phyloP scores from a whole-genome alignment of 2,329 filamentous ascomycete species.

The Aureobasidium sp. region DNA sequence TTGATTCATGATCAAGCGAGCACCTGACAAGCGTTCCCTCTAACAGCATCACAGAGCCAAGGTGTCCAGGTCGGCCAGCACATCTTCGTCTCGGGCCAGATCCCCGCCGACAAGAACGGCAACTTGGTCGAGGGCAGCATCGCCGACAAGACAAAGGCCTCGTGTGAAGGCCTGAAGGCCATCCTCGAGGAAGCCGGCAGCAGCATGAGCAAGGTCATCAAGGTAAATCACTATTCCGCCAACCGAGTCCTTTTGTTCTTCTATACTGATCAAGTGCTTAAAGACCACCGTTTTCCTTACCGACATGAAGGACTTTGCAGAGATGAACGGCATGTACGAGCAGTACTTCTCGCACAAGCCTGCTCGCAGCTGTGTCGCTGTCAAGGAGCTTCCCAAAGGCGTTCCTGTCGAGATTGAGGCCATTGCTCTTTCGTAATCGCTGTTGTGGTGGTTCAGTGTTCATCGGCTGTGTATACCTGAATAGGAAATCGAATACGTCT shows the following conservation, averaged over 20 bases:
- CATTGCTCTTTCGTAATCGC: constrained; percentile 49
- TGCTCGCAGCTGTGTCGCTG: constrained; percentile 80
- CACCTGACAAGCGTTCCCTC: not conserved
- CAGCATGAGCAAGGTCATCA: constrained; percentile 70
- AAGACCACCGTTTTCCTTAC: constrained; percentile 66
- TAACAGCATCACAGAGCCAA: constrained; percentile 30
- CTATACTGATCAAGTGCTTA: not conserved
- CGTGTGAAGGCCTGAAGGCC: constrained; percentile 71
- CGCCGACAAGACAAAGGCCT: constrained; percentile 59
- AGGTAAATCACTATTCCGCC: constrained; percentile 44
- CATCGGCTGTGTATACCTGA: constrained; percentile 6
- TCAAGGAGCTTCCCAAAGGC: constrained; percentile 78
- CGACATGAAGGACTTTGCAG: constrained; percentile 81
- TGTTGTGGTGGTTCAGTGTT: not conserved
- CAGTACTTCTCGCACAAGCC: constrained; percentile 69
- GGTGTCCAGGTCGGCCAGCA: constrained; percentile 60
- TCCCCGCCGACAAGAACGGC: constrained; percentile 58
- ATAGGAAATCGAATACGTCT: constrained; percentile 8
- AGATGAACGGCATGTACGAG: constrained; percentile 79
- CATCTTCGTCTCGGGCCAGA: constrained; percentile 66
- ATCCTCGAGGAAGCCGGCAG: constrained; percentile 78
- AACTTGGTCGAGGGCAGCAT: constrained; percentile 56
- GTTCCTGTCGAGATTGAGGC: constrained; percentile 87
- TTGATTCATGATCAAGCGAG: not conserved
- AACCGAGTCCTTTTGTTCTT: no score